Base-by-base conservation (phyloP, 371 early-diverging fungal species). In the Dichotomocladium elegans region DNA sequence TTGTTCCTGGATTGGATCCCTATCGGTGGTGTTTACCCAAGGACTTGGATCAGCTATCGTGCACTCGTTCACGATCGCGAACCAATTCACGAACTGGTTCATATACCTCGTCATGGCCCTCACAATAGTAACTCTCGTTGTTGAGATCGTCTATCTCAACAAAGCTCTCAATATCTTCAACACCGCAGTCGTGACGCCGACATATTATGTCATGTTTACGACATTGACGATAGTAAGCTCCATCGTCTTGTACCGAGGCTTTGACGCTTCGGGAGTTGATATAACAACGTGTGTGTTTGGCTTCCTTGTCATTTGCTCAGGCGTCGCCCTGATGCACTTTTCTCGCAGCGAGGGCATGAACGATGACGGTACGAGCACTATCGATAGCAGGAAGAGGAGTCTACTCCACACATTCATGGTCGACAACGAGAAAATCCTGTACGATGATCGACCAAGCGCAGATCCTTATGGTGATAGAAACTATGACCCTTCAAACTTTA, bases 81-180 rank as follows among this genome's bases (percentile, higher is more conserved):
- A 95, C 58, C 96, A 97, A 68, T 88, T 97, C 57, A 82, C 80
- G 31, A 82, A 91, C 47, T 83, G 90, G 69, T 93, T 93, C 54
- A 89, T 95, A 17, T 97, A 92, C 55, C 58, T 94, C 17, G 88
- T 94, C 28, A 68, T 88, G 4, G 70, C 77, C 2, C 82, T 89
- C 15, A 92, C 94, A 2, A 60, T 81, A 3, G 72, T 84, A 15
- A 93, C 93, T 24, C 84, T 94, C 24, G 52, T 92, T 19, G 79
- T 88, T 9, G 94, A 96, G 67, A 90, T 96, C 64, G 93, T 94
- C 63, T 96, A 96, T 64, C 88, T 96, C 44, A 96, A 96, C 80
- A 96, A 96, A 71, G 95, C 97, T 10, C 80, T 96, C 24, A 95
- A 94, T 57, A 57, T 91, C 31, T 96, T 95, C 68, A 90, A 90